A percentile compares a stretch with the other conserved stretches of the same genome.
These are phyloP conservation scores for Apiospora sp. DNA, from an alignment of 2,329 filamentous ascomycete species.

Conservation along the genomic window DNA sequence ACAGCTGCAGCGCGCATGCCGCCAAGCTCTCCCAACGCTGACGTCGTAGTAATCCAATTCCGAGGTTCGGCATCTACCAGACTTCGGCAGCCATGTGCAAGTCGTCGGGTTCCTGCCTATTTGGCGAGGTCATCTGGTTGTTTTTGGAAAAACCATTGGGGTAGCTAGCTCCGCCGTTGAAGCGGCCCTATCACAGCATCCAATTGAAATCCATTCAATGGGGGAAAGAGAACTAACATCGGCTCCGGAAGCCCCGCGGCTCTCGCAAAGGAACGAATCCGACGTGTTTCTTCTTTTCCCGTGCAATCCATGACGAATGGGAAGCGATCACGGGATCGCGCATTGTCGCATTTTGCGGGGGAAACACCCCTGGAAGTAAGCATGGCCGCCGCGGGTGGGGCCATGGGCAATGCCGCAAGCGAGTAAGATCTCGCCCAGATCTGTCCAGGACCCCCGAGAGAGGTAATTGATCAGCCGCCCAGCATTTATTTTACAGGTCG, in stretches of 20 bases:
- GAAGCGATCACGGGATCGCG: neutral
- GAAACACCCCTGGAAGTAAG: neutral
- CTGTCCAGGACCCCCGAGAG: neutral
- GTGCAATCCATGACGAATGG: neutral
- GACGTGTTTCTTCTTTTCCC: constrained; percentile 5
- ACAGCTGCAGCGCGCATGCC: neutral
- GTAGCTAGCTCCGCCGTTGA: neutral
- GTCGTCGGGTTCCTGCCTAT: neutral
- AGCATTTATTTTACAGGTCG: neutral
- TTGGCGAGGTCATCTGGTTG: neutral
- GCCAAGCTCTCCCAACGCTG: neutral
- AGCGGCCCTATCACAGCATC: neutral
- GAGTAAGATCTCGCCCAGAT: constrained; percentile 4
- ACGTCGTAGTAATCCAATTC: neutral
- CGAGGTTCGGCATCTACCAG: neutral
- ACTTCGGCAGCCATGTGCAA: neutral
- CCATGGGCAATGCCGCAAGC: neutral
- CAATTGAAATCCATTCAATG: no score
- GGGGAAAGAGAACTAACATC: no score
- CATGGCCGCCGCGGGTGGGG: no score
- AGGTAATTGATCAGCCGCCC: constrained; percentile 10
- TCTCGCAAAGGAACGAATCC: neutral
- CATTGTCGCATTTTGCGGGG: constrained; percentile 9
- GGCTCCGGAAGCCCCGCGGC: constrained; percentile 4
- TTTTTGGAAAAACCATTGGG: neutral